Evolutionary conservation across 345 rosid genomes (phyloP), one percentile per base, ranked within the genome.

Genomic region (Limnanthes douglasii): DNA sequence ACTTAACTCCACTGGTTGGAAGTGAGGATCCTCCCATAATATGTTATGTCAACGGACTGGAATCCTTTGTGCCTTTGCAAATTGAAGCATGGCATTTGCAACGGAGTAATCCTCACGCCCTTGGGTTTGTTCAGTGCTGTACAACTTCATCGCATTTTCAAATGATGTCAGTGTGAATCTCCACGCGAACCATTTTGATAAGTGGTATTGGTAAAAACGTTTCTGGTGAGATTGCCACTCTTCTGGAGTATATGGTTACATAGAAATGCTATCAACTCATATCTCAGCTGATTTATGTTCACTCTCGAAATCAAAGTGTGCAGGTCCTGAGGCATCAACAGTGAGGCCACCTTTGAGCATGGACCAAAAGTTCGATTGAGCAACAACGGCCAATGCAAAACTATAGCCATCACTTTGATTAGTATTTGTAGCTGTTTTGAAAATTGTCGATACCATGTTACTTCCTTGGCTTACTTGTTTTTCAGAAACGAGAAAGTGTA

Each of bases 311-410:
- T 58, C 72, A 32, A 85, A 72, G 14, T 69, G 50, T 10, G 79
- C 83, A 4, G 43, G 54, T 8, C 78, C 88, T 8, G 86, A 80
- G 30, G 53, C 43, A 45, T 72, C 57, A 3, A 59, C 71, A 7
- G 77, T 68, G 6, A 86, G 64, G 21, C 96, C 92, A 31, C 94
- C 94, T 48, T 86, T 86, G 23, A 86, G 73, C 84, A 86, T 81
- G 37, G 92, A 72, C 97, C 97, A 86, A 24, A 94, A 86, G 1
- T 53, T 57, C 1, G 96, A 39, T 53, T 62, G 32, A 30, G 83
- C 94, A n/a, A 61, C 27, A 48, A 56, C 45, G 0, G 59, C 59
- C 30, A 85, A 88, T 4, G 73, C 86, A 34, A 15, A 13, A 23
- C 15, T 53, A 27, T 40, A 42, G 5, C 69, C 77, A 6, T 27